phyloP scores from a whole-genome alignment of 2,329 filamentous ascomycete genomes.

The Penicillium sp. region DNA sequence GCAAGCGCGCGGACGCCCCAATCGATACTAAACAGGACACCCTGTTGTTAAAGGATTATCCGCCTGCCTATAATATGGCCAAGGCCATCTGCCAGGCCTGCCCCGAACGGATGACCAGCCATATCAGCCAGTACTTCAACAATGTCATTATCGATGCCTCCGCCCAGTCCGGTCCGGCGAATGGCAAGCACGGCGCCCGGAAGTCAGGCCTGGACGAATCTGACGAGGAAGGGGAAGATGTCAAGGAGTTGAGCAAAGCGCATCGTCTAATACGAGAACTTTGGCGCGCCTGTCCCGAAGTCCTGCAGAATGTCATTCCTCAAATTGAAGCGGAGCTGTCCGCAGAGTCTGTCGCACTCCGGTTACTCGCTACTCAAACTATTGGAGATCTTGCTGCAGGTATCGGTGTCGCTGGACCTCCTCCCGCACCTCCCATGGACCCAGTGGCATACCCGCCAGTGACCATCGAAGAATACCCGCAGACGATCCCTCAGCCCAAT shows the following conservation, averaged over 20 bases:
- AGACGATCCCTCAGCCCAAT: constrained; percentile 53
- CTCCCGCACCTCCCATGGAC: constrained; percentile 69
- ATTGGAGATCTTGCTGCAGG: constrained; percentile 93
- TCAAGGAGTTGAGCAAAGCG: constrained; percentile 84
- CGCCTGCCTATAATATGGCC: constrained; percentile 93
- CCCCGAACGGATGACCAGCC: constrained; percentile 90
- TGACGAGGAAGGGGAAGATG: constrained; percentile 73
- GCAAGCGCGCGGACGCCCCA: constrained; percentile 52
- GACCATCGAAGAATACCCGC: constrained; percentile 44
- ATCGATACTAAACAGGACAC: constrained; percentile 77
- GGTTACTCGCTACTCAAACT: constrained; percentile 86
- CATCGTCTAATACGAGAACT: constrained; percentile 86
- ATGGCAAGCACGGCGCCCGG: constrained; percentile 49
- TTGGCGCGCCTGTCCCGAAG: constrained; percentile 85
- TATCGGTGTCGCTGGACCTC: constrained; percentile 86
- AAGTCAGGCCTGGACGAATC: constrained; percentile 57
- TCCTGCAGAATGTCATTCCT: constrained; percentile 89
- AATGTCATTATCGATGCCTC: constrained; percentile 91
- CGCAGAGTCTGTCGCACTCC: constrained; percentile 82
- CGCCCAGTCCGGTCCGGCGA: constrained; percentile 54
- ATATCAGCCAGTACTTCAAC: constrained; percentile 94
- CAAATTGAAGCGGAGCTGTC: constrained; percentile 90
- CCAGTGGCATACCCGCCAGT: constrained; percentile 78
- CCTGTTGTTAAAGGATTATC: constrained; percentile 79
- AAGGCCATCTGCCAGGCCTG: constrained; percentile 88